Evolutionary conservation across 176 grass and related monocot genomes (phyloP).

Genomic region (Triticum monococcum): DNA sequence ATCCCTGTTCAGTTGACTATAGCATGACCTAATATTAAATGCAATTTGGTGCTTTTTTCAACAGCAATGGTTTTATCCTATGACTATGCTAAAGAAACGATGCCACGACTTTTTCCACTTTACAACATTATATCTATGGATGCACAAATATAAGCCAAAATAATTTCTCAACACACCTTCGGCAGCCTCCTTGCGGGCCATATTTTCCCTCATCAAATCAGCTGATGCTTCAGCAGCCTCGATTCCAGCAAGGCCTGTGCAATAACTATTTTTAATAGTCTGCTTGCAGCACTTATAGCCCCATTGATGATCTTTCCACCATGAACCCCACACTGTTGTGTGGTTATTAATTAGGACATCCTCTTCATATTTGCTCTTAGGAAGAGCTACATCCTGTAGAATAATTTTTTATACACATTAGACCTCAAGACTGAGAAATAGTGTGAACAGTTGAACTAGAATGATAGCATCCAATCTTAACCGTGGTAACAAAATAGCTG

Average conservation of each 20-base stretch:
- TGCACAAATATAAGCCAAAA: neutral
- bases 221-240: constrained; percentile 87
- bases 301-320: constrained; percentile 99
- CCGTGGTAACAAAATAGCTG: neutral
- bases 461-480: neutral
- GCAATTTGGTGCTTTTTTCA: neutral
- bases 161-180: constrained; percentile 53
- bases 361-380: constrained; percentile 97
- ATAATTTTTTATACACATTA: neutral
- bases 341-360: constrained; percentile 92
- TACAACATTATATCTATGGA: neutral
- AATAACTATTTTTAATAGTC: constrained; percentile 83
- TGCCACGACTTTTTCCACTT: neutral
- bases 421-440: constrained; percentile 4
- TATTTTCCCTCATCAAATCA: constrained; percentile 89
- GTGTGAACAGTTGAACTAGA: neutral
- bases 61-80: neutral
- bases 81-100: neutral
- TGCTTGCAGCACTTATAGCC: constrained; percentile 95
- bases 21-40: neutral
- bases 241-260: constrained; percentile 88
- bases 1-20: neutral
- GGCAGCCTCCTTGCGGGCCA: constrained; percentile 81
- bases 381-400: constrained; percentile 70
- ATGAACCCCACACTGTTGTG: constrained; percentile 88